phyloP scores from a whole-genome alignment of 805 yeast species.

The Wickerhamomyces chambardii region DNA sequence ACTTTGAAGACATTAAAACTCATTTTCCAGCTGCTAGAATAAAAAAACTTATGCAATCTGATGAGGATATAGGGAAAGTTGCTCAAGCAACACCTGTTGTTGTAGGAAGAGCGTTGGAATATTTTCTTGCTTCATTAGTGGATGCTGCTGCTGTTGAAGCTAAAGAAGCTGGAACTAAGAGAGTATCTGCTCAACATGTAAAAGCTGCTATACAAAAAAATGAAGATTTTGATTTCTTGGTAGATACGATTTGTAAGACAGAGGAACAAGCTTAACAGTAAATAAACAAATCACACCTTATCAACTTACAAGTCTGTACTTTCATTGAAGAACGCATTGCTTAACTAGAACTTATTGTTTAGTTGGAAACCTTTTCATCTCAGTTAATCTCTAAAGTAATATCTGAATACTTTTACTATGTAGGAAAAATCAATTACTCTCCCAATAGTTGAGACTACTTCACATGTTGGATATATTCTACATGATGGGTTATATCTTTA shows the following conservation, averaged over 20 bases:
- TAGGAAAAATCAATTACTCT: too few species aligned
- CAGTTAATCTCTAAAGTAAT: too few species aligned
- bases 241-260: slow-evolving; percentile 37
- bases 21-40: slow-evolving; percentile 92
- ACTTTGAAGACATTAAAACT: slow-evolving; percentile 46
- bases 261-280: too few species aligned
- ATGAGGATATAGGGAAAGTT: slow-evolving; percentile 96
- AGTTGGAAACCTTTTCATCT: too few species aligned
- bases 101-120: slow-evolving; percentile 90
- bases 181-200: slow-evolving; percentile 77
- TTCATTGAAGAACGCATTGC: too few species aligned
- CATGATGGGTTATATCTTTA: too few species aligned
- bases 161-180: slow-evolving; percentile 59
- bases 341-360: too few species aligned
- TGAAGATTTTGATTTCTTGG: slow-evolving; percentile 90
- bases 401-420: too few species aligned
- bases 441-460: too few species aligned
- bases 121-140: slow-evolving; percentile 83
- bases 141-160: slow-evolving; percentile 80
- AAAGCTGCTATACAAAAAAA: slow-evolving; percentile 75
- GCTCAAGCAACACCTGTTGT: slow-evolving; percentile 99
- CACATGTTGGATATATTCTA: too few species aligned
- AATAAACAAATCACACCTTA: too few species aligned
- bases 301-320: too few species aligned
- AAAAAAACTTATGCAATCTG: slow-evolving; percentile 95